Evolutionary conservation across 768 basidiomycete species (phyloP).

Genomic region (Pleurotus salmoneostramineus): DNA sequence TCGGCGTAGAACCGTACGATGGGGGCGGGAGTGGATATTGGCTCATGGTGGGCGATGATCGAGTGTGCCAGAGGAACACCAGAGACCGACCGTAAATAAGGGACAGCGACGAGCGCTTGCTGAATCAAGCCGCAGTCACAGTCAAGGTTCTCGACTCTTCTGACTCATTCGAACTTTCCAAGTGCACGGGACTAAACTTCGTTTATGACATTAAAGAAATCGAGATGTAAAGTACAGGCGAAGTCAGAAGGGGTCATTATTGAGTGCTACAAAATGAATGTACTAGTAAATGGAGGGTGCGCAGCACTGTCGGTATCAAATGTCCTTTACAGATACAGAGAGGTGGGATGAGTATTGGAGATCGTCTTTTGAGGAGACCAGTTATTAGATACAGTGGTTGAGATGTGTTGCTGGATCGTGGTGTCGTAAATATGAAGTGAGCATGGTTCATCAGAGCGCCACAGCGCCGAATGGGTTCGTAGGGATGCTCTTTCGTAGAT

Average conservation of each 20-base stretch:
- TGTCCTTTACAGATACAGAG: slow-evolving; percentile 2
- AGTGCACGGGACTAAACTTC: too few species aligned
- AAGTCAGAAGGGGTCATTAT: not conserved
- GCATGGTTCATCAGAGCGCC: slow-evolving; percentile 13
- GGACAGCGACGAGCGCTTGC: not conserved
- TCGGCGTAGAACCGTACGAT: slow-evolving; percentile 44
- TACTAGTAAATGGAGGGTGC: not conserved
- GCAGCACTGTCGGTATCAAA: not conserved
- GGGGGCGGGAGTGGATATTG: slow-evolving; percentile 62
- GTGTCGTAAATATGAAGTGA: not conserved
- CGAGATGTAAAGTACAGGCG: not conserved
- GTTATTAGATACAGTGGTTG: slow-evolving; percentile 4
- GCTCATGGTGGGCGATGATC: slow-evolving; percentile 42
- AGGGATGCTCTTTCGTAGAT: slow-evolving; percentile 39
- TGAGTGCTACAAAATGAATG: slow-evolving; percentile 4
- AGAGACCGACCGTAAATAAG: not conserved
- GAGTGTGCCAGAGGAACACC: not conserved
- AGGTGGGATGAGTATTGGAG: not conserved
- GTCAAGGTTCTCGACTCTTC: not conserved
- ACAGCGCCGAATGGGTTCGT: slow-evolving; percentile 47
- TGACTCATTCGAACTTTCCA: not conserved
- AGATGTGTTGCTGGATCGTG: not conserved
- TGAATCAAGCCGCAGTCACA: not conserved
- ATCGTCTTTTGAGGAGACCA: not conserved
- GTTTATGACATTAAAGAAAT: not conserved